Conservation (phyloP, 2,329 filamentous ascomycete genomes). For the Tolypocladium inflatum region DNA sequence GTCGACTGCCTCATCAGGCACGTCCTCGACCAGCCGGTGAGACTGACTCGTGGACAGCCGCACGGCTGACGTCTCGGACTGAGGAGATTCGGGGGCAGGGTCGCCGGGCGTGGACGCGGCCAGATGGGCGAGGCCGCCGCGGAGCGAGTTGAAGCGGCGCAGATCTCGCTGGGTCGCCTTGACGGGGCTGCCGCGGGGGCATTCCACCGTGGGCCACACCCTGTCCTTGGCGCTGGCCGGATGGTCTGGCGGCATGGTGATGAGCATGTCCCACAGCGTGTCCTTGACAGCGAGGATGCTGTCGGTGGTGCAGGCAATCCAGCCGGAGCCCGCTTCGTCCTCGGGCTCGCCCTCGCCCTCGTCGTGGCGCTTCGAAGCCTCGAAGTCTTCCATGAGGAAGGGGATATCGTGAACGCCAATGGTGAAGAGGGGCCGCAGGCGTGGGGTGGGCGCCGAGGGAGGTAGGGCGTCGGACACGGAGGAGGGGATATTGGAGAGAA, state of each 20-base stretch:
- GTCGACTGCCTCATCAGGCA: conserved; percentile 41
- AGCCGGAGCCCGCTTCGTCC: conserved; percentile 52
- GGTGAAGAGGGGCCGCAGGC: conserved; percentile 78
- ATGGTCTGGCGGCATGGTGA: conserved; percentile 64
- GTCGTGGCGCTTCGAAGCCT: conserved; percentile 29
- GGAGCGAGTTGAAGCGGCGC: conserved; percentile 64
- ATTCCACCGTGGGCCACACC: conserved; percentile 69
- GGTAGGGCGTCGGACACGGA: conserved; percentile 63
- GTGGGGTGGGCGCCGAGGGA: conserved; percentile 47
- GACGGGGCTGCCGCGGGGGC: conserved; percentile 52
- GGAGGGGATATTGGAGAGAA: conserved; percentile 79
- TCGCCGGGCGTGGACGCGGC: conserved; percentile 12
- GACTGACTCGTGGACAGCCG: conserved; percentile 17
- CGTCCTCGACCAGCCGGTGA: conserved; percentile 19
- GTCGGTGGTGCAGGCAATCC: conserved; percentile 94
- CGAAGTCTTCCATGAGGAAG: conserved; percentile 56
- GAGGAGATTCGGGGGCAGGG: conserved; percentile 17
- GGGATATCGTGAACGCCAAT: conserved; percentile 91
- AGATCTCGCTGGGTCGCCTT: conserved; percentile 88
- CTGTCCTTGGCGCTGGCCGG: conserved; percentile 47
- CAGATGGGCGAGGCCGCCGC: conserved; percentile 48
- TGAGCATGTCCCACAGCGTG: conserved; percentile 79
- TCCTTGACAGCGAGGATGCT: conserved; percentile 83
- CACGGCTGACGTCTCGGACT: conserved; percentile 14
- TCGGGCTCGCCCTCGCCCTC: conserved; percentile 25